These are phyloP conservation scores for Fusarium penzigii DNA, from an alignment of 2,329 filamentous ascomycete species.

Conservation along the genomic window DNA sequence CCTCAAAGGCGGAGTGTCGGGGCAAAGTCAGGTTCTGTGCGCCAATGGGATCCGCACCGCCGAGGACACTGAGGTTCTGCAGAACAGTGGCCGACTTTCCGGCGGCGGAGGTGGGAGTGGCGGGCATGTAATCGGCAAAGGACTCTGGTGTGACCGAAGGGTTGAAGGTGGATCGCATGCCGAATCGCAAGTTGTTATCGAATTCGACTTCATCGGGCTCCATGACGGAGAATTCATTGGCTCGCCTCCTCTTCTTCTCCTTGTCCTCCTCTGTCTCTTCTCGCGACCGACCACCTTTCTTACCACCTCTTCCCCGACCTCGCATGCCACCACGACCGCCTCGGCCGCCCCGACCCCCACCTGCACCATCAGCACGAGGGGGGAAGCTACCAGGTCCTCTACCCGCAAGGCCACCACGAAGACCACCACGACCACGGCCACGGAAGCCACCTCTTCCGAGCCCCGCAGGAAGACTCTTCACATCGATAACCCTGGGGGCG, in stretches of 20 bases:
- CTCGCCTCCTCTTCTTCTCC: slow-evolving; percentile 26
- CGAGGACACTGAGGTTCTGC: slow-evolving; percentile 38
- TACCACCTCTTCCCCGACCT: slow-evolving; percentile 16
- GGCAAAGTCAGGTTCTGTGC: slow-evolving; percentile 32
- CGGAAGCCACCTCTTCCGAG: slow-evolving; percentile 22
- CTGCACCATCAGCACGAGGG: slow-evolving; percentile 1
- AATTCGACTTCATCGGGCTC: slow-evolving; percentile 38
- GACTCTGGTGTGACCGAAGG: slow-evolving; percentile 37
- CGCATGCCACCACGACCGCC: slow-evolving; percentile 22
- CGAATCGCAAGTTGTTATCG: slow-evolving; percentile 38
- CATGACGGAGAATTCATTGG: slow-evolving; percentile 26
- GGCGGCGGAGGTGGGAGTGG: slow-evolving; percentile 27
- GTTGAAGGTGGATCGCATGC: slow-evolving; percentile 31
- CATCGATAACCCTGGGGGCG: slow-evolving; percentile 40
- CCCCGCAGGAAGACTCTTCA: slow-evolving; percentile 36
- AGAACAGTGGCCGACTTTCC: slow-evolving; percentile 37
- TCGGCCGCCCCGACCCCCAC: slow-evolving; percentile 15
- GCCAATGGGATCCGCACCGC: slow-evolving; percentile 37
- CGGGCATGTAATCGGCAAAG: slow-evolving; percentile 34
- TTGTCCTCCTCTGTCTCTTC: slow-evolving; percentile 29
- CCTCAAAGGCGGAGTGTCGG: slow-evolving; percentile 34
- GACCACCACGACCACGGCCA: slow-evolving; percentile 24
- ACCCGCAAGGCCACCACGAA: slow-evolving; percentile 3
- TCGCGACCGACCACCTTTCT: slow-evolving; percentile 12
- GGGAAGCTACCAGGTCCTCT: neutral